Conservation (phyloP, 1,139 yeast species). For the Candida sojae region DNA sequence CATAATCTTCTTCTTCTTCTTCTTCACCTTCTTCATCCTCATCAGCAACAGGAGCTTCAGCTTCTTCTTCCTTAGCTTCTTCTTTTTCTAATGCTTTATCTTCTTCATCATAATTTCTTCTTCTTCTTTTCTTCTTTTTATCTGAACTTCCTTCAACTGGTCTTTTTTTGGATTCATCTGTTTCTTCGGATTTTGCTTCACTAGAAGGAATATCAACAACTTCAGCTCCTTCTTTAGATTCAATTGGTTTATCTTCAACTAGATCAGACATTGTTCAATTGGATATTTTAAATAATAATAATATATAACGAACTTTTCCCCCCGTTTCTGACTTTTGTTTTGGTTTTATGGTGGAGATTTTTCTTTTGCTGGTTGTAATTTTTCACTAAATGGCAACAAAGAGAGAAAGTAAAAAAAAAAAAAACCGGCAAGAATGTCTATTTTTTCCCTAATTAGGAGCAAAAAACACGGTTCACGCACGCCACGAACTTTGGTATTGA, state of each 20-base stretch:
- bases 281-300: too few species aligned
- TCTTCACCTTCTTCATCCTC: conserved; percentile 47
- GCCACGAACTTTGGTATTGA: background rate
- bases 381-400: background rate
- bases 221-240: conserved; percentile 3
- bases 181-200: background rate
- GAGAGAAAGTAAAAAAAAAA: background rate
- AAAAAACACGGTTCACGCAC: background rate
- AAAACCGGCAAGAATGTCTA: background rate
- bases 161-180: conserved; percentile 16
- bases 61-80: conserved; percentile 28
- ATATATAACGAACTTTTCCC: too few species aligned
- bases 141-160: conserved; percentile 14
- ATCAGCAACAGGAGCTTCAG: conserved; percentile 45
- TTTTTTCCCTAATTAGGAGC: background rate
- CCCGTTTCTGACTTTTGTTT: background rate
- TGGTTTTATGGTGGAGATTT: too few species aligned
- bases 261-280: conserved; percentile 3
- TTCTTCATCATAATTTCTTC: conserved; percentile 52
- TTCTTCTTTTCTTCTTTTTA: conserved; percentile 44
- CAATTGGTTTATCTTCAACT: conserved; percentile 8
- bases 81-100: conserved; percentile 22
- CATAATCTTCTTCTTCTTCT: conserved; percentile 56
- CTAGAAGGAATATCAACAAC: background rate
- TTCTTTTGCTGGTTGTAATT: background rate